Percentiles rank a stretch among this genome's conserved stretches.
phyloP scores from a whole-genome alignment of 768 basidiomycete genomes.

The Lentinus brumalis region DNA sequence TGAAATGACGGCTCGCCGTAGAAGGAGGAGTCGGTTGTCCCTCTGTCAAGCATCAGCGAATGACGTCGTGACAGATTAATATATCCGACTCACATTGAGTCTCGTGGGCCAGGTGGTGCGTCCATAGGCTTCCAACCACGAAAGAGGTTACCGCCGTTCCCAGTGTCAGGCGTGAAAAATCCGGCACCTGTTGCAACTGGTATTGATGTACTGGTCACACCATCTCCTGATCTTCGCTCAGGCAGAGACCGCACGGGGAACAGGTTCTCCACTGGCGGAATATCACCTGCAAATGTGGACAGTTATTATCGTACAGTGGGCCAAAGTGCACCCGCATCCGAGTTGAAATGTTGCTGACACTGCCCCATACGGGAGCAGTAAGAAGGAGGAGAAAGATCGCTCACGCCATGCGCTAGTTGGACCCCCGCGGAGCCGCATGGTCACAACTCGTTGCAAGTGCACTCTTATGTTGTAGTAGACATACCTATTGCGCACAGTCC shows the following conservation, averaged over 20 bases:
- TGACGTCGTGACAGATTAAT: not conserved
- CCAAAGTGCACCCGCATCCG: not conserved
- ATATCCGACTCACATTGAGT: constrained; percentile 55
- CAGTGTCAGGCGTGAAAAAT: constrained; percentile 76
- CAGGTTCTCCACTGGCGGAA: constrained; percentile 71
- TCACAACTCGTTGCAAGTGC: not conserved
- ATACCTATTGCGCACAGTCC: constrained; percentile 79
- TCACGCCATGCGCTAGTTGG: too few species aligned
- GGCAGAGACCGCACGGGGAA: constrained; percentile 67
- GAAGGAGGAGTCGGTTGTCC: constrained; percentile 57
- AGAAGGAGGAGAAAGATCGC: too few species aligned
- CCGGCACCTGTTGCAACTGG: constrained; percentile 67
- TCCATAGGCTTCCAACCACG: constrained; percentile 62
- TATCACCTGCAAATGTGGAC: constrained; percentile 49
- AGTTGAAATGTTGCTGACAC: too few species aligned
- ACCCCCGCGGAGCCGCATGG: too few species aligned
- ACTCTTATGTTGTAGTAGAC: not conserved
- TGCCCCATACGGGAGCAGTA: too few species aligned
- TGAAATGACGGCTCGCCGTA: constrained; percentile 62
- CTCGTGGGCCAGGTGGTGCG: constrained; percentile 51
- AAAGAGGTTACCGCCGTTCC: constrained; percentile 56
- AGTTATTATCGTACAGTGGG: constrained; percentile 3
- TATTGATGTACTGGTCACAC: constrained; percentile 41
- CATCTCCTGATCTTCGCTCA: constrained; percentile 51
- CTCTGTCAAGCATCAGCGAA: constrained; percentile 37